A percentile compares a stretch with the other conserved stretches of the same genome.
Conservation (phyloP, 2,329 filamentous ascomycete species). For the Botrytis sinoallii region DNA sequence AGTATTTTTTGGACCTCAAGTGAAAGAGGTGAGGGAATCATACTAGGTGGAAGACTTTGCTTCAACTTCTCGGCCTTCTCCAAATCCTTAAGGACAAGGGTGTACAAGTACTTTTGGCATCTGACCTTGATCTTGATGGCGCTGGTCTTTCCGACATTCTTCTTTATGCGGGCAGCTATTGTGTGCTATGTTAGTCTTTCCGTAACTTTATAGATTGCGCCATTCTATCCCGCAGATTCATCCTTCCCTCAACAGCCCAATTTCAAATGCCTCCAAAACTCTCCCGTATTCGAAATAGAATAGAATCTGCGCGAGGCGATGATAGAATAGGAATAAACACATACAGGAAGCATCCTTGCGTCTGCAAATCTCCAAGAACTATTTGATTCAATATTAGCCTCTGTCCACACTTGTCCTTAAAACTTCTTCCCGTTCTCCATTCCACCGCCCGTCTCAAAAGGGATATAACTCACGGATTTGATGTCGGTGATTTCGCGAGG, state of each 20-base stretch:
- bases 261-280: slow-evolving; percentile 7
- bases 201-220: slow-evolving; percentile 2
- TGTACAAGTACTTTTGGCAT: slow-evolving; percentile 95
- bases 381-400: slow-evolving; percentile 18
- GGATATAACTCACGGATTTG: slow-evolving; percentile 63
- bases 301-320: background rate
- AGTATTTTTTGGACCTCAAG: background rate
- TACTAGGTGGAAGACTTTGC: slow-evolving; percentile 97
- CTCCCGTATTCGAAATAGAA: background rate
- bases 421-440: background rate
- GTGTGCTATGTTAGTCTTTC: slow-evolving; percentile 22
- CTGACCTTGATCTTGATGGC: slow-evolving; percentile 99
- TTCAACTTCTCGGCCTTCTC: slow-evolving; percentile 99
- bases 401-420: background rate
- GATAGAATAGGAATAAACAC: slow-evolving; percentile 44
- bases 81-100: slow-evolving; percentile 94
- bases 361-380: slow-evolving; percentile 99
- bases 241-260: background rate
- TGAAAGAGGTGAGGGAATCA: slow-evolving; percentile 41
- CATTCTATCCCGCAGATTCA: background rate
- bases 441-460: background rate
- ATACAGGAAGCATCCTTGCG: slow-evolving; percentile 99
- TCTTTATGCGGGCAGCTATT: slow-evolving; percentile 88
- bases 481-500: slow-evolving; percentile 97
- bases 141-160: slow-evolving; percentile 69